Conservation (phyloP, 2,329 filamentous ascomycete genomes). For the Aureobasidium vineae region DNA sequence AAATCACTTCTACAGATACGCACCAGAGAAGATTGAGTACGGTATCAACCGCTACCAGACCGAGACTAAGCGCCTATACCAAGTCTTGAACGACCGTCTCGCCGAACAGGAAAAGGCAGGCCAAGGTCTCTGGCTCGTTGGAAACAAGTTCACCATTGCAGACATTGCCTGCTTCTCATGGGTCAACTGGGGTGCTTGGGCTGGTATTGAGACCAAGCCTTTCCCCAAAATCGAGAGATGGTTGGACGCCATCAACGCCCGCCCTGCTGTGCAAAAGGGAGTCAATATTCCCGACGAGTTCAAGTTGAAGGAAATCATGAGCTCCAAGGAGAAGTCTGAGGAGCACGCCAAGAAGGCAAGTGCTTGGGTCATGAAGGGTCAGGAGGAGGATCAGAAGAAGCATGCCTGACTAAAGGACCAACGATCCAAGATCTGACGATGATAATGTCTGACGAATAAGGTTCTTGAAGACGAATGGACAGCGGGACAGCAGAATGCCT, state of each 20-base stretch:
- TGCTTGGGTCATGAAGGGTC: conserved; percentile 42
- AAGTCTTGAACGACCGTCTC: conserved; percentile 47
- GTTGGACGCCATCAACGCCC: conserved; percentile 38
- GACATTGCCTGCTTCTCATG: conserved; percentile 50
- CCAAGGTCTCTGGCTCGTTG: conserved; percentile 46
- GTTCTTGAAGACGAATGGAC: neutral
- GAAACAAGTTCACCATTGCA: conserved; percentile 49
- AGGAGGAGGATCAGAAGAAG: conserved; percentile 42
- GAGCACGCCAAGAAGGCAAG: conserved; percentile 41
- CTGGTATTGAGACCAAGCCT: conserved; percentile 36
- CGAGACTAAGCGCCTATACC: conserved; percentile 50
- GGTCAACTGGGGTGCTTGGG: conserved; percentile 47
- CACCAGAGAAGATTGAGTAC: conserved; percentile 45
- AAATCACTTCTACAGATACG: conserved; percentile 50
- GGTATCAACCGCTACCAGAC: conserved; percentile 50
- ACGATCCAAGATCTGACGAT: neutral
- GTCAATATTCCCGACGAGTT: conserved; percentile 41
- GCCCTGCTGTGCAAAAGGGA: conserved; percentile 38
- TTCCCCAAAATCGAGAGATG: conserved; percentile 38
- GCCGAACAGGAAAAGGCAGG: conserved; percentile 30
- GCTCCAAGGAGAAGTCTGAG: conserved; percentile 41
- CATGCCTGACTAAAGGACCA: conserved; percentile 33
- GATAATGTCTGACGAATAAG: neutral
- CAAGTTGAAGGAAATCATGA: conserved; percentile 42
- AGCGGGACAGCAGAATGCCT: neutral